Conservation (phyloP, 2,329 filamentous ascomycete species). For the Periconia macrospinosa region DNA sequence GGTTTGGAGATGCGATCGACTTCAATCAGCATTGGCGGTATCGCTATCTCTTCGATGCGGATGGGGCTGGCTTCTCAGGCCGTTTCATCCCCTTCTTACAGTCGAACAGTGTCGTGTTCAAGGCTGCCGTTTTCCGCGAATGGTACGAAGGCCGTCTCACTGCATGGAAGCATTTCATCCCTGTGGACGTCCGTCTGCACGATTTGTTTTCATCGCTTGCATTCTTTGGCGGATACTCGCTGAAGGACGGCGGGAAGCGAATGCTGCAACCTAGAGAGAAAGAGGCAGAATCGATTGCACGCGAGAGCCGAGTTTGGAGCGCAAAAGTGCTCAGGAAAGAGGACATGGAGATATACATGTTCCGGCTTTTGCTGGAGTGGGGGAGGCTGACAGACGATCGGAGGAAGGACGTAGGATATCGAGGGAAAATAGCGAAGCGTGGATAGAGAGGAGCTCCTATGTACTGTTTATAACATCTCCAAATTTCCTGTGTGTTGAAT, state of each 20-base stretch:
- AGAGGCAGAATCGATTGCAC: constrained; percentile 37
- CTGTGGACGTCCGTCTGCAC: constrained; percentile 72
- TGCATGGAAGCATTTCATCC: constrained; percentile 81
- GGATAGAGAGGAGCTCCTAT: neutral
- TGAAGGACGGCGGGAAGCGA: constrained; percentile 24
- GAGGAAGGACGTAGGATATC: constrained; percentile 38
- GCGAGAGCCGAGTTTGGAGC: constrained; percentile 33
- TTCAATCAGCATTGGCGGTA: constrained; percentile 65
- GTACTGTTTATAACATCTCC: neutral
- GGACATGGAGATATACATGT: constrained; percentile 82
- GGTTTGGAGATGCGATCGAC: constrained; percentile 47
- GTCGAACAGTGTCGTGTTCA: constrained; percentile 69
- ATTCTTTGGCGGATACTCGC: constrained; percentile 60
- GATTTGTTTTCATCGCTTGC: constrained; percentile 72
- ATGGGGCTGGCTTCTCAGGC: constrained; percentile 68
- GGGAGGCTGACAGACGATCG: constrained; percentile 40
- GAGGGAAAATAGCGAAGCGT: constrained; percentile 17
- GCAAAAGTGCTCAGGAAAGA: constrained; percentile 41
- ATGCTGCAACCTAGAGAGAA: constrained; percentile 28
- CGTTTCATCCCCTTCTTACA: constrained; percentile 66
- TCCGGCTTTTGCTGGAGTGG: constrained; percentile 76
- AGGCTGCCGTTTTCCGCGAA: constrained; percentile 72
- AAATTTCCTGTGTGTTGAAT: neutral
- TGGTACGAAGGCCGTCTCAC: constrained; percentile 77
- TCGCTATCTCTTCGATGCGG: constrained; percentile 72